Evolutionary conservation across 2,329 filamentous ascomycete species (phyloP), one percentile per base, ranked within the genome.

Genomic region (Nannizzia gypsea): DNA sequence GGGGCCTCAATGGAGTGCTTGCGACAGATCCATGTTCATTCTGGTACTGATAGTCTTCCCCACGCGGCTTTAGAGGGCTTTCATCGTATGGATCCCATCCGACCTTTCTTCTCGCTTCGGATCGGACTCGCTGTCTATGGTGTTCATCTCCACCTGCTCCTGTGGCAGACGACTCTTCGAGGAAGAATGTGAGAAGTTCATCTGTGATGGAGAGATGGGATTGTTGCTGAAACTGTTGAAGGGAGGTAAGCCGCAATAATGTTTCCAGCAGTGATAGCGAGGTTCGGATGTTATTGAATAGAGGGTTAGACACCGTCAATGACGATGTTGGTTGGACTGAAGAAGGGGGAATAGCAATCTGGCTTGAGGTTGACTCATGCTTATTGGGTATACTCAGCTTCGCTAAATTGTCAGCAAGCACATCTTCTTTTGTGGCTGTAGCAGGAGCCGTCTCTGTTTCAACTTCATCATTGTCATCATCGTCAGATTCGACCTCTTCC

Each of bases 221-320:
- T 44, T 84, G 82, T 77, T 96, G 91, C 70, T 95, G 88, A 71
- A 93, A 95, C 75, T 96, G 90, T 70, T 96, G 91, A 13, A 96
- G 81, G 22, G 90, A 89, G 3, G 88, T 86, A 54, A 96, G 81
- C 46, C 92, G 89, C 54, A 96, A 82, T 34, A 96, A 78, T 78
- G 92, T 93, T 72, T 96, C 91, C 59, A 96, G 82, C 6, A 96
- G 81, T 1, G 91, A 96, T 4, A 89, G 77, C 0, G 83, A 87
- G 0, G 84, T 86, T 59, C 81, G 82, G 65, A 88, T 81, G 31
- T 76, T 72, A 59, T 75, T 75, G 57, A 77, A 79, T 63, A 66
- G 64, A 80, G 74, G 64, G 78, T 86, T 65, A 74, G 72, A 71
- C 42, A 74, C 66, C 52, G 69, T 72, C 17, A 64, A 60, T 48